A percentile compares a stretch with the other conserved stretches of the same genome.
These are phyloP conservation scores for Saccharomycopsis sp. DNA, from an alignment of 805 yeast genomes.

Conservation along the genomic window DNA sequence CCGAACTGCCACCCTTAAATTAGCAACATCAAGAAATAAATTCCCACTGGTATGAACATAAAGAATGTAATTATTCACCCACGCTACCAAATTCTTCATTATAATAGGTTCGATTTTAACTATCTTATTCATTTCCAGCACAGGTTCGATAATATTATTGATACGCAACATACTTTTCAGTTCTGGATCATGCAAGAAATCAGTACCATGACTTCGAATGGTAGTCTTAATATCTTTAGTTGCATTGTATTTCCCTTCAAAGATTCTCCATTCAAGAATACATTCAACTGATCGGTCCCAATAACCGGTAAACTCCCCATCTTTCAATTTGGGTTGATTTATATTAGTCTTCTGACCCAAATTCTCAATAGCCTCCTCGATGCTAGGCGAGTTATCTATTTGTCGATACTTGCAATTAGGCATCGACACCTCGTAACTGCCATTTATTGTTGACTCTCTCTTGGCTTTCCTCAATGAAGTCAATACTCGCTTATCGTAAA, in stretches of 20 bases:
- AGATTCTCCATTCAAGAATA: slow-evolving; percentile 19
- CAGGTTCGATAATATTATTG: not conserved
- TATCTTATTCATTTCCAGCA: slow-evolving; percentile 8
- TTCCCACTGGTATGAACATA: slow-evolving; percentile 21
- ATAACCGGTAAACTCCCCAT: slow-evolving; percentile 9
- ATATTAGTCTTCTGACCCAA: not conserved
- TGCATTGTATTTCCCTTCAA: slow-evolving; percentile 18
- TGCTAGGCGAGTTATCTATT: too few species aligned
- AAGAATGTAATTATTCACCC: slow-evolving; percentile 16
- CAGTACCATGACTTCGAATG: not conserved
- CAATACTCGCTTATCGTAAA: slow-evolving; percentile 12
- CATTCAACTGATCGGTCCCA: slow-evolving; percentile 21
- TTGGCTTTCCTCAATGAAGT: not conserved
- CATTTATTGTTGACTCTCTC: not conserved
- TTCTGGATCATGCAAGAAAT: not conserved
- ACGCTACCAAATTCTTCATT: slow-evolving; percentile 10
- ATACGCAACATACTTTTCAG: too few species aligned
- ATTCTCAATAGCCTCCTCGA: not conserved
- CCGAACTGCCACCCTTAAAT: slow-evolving; percentile 7
- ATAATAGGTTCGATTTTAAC: slow-evolving; percentile 14
- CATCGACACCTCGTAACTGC: too few species aligned
- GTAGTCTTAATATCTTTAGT: slow-evolving; percentile 3
- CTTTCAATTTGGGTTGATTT: too few species aligned
- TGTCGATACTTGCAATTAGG: not conserved
- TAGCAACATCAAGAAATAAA: slow-evolving; percentile 14